phyloP scores from a whole-genome alignment of 176 grass and related monocot species.

The Calamus simplicifolius region DNA sequence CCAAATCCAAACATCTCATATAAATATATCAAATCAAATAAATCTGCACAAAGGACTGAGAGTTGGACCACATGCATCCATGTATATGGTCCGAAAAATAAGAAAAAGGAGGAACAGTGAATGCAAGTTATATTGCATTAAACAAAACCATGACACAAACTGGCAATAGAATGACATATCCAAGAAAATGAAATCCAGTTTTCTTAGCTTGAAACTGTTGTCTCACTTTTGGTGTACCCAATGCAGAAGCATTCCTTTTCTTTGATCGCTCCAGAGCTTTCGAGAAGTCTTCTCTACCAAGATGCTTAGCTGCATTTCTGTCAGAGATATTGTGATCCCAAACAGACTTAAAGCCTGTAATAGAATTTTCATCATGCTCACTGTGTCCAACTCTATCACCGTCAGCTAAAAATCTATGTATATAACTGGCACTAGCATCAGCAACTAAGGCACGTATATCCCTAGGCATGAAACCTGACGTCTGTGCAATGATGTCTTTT shows the following conservation, averaged over 20 bases:
- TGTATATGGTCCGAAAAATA: too few species aligned
- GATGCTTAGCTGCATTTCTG: slow-evolving; percentile 20
- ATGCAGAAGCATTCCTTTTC: slow-evolving; percentile 87
- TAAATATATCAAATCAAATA: too few species aligned
- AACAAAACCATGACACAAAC: background rate
- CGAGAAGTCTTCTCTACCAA: slow-evolving; percentile 59
- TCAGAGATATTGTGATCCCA: slow-evolving; percentile 14
- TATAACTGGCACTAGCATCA: slow-evolving; percentile 55
- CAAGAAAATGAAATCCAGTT: background rate
- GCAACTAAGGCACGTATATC: slow-evolving; percentile 83
- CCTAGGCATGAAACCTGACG: slow-evolving; percentile 79
- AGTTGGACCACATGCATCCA: too few species aligned
- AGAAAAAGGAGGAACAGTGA: too few species aligned
- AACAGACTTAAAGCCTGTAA: slow-evolving; percentile 25
- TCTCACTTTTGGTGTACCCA: slow-evolving; percentile 87
- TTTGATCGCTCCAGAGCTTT: slow-evolving; percentile 71
- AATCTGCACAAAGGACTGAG: too few species aligned
- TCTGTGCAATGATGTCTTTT: slow-evolving; percentile 72
- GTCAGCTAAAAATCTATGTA: slow-evolving; percentile 40
- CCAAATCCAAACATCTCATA: too few species aligned
- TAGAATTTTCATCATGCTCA: slow-evolving; percentile 18
- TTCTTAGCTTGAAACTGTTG: background rate
- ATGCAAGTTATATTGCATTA: too few species aligned
- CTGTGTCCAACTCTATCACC: slow-evolving; percentile 18
- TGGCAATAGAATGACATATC: slow-evolving; percentile 1